Evolutionary conservation across 1,284 basidiomycete species (phyloP).

Genomic region (Heterobasidion parviporum): DNA sequence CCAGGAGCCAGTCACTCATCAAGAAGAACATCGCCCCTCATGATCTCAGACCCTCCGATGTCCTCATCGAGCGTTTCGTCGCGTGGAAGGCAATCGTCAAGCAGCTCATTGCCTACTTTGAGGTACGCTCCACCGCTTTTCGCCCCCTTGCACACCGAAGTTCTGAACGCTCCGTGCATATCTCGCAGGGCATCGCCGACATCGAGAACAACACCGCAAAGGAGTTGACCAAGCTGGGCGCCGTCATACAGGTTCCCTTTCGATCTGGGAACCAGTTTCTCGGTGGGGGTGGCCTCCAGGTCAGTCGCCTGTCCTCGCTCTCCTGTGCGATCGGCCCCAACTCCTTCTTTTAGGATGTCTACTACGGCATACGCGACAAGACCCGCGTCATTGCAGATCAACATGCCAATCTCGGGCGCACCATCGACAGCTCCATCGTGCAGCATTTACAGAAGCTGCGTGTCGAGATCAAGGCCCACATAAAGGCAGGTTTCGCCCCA

Average conservation of each 20-base stretch:
- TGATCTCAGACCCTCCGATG: conserved; percentile 90
- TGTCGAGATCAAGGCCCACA: conserved; percentile 94
- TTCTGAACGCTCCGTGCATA: neutral
- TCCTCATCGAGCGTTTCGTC: conserved; percentile 92
- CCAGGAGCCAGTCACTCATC: conserved; percentile 77
- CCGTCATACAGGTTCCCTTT: conserved; percentile 97
- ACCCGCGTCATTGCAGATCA: conserved; percentile 93
- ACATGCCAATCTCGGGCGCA: conserved; percentile 93
- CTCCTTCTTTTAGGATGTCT: conserved; percentile 69
- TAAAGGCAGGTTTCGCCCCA: conserved; percentile 51
- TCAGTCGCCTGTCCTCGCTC: conserved; percentile 8
- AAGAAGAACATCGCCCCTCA: conserved; percentile 85
- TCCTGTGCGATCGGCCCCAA: conserved; percentile 1
- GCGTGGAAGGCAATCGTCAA: conserved; percentile 96
- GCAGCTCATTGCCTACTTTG: conserved; percentile 85
- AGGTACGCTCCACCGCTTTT: conserved; percentile 28
- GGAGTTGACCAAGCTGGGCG: conserved; percentile 93
- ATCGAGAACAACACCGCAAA: conserved; percentile 93
- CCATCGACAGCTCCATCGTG: conserved; percentile 95
- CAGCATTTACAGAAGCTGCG: conserved; percentile 95
- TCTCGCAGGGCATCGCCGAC: conserved; percentile 79
- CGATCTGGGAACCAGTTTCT: conserved; percentile 92
- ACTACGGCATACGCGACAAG: conserved; percentile 91
- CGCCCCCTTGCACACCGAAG: neutral
- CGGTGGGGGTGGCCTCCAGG: conserved; percentile 78